phyloP scores from a whole-genome alignment of 768 basidiomycete species.

The Russula compacta region DNA sequence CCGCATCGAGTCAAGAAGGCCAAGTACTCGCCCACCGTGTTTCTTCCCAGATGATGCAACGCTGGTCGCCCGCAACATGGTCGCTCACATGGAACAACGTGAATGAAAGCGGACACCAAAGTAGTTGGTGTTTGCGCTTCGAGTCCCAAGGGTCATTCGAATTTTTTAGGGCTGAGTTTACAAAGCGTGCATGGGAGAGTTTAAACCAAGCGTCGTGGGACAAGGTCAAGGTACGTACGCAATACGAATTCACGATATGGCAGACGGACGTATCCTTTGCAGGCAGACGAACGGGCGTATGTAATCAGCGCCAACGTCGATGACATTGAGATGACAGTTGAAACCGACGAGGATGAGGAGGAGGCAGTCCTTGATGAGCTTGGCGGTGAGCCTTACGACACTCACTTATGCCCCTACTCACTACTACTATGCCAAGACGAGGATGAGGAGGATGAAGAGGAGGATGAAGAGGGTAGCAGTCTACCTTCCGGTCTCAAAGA shows the following conservation, averaged over 20 bases:
- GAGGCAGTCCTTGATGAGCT: conserved; percentile 66
- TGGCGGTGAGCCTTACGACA: conserved; percentile 39
- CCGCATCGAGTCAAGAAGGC: conserved; percentile 42
- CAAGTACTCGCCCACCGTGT: conserved; percentile 54
- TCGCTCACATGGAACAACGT: conserved; percentile 89
- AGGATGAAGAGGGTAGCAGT: conserved; percentile 22
- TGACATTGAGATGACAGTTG: conserved; percentile 77
- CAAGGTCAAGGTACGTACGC: conserved; percentile 60
- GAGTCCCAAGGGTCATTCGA: conserved; percentile 43
- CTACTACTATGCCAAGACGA: neutral
- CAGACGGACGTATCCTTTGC: conserved; percentile 29
- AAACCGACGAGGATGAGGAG: conserved; percentile 67
- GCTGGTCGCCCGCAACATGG: conserved; percentile 47
- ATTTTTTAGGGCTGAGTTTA: conserved; percentile 53
- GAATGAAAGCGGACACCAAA: conserved; percentile 41
- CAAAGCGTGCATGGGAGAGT: conserved; percentile 71
- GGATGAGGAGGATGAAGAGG: conserved; percentile 16
- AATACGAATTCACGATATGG: neutral
- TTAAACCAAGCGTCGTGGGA: conserved; percentile 63
- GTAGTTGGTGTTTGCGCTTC: conserved; percentile 83
- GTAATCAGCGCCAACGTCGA: conserved; percentile 65
- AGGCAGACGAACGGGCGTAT: conserved; percentile 76
- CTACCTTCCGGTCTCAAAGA: conserved; percentile 32
- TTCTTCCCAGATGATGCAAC: conserved; percentile 60
- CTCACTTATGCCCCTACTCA: neutral